These are phyloP conservation scores for Hypoxylon sp. DNA, from an alignment of 2,329 filamentous ascomycete genomes.

Conservation along the genomic window DNA sequence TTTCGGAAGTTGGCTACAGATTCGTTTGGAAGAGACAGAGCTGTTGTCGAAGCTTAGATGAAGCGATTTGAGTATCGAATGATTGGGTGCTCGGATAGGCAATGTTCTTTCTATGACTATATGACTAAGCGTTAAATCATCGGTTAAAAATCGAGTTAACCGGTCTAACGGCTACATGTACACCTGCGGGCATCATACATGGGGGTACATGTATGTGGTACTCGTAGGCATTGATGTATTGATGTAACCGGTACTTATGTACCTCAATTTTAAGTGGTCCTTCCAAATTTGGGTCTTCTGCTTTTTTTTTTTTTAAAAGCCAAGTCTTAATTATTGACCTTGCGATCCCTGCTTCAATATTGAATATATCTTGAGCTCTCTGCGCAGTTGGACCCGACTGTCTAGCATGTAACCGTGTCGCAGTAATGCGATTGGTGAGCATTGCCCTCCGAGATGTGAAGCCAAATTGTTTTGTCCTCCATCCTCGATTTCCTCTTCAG, in stretches of 20 bases:
- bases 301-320: background rate
- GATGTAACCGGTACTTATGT: background rate
- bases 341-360: conserved; percentile 13
- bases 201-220: too few species aligned
- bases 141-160: conserved; percentile 40
- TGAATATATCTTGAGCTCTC: background rate
- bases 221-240: too few species aligned
- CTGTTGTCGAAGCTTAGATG: conserved; percentile 49
- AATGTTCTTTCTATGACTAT: conserved; percentile 6
- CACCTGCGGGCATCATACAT: too few species aligned
- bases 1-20: conserved; percentile 25
- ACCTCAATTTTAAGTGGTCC: conserved; percentile 1
- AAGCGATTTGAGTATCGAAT: conserved; percentile 38
- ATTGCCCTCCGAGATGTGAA: conserved; percentile 54
- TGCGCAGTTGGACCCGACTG: conserved; percentile 10
- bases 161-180: conserved; percentile 10
- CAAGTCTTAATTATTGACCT: background rate
- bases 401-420: conserved; percentile 49
- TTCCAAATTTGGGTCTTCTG: conserved; percentile 7
- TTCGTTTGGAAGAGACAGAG: conserved; percentile 39
- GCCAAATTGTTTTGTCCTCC: conserved; percentile 46
- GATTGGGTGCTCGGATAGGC: conserved; percentile 36
- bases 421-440: conserved; percentile 56
- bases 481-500: conserved; percentile 33
- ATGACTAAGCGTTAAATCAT: conserved; percentile 49